Evolutionary conservation across 1,284 basidiomycete species (phyloP), one percentile per base, ranked within the genome.

Genomic region (Ganoderma lucidum): DNA sequence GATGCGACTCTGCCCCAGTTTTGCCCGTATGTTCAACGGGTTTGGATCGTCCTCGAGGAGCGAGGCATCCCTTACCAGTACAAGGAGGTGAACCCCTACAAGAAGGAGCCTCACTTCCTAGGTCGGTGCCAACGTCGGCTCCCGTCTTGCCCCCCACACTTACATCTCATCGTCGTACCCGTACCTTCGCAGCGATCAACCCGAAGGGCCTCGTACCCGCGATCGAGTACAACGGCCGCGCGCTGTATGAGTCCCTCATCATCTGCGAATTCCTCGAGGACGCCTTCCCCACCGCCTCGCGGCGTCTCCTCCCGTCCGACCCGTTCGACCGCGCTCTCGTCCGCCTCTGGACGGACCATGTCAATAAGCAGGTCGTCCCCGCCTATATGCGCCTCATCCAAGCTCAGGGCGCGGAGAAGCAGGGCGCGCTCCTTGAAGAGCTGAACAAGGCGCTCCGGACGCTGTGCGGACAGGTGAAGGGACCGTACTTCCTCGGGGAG

Each of bases 121-220:
- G 84, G 87, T n/a, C n/a, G n/a, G n/a, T n/a, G n/a, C n/a, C n/a
- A n/a, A n/a, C n/a, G n/a, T n/a, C n/a, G n/a, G n/a, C n/a, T n/a
- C n/a, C n/a, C n/a, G n/a, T n/a, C n/a, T n/a, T n/a, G n/a, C n/a
- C n/a, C n/a, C n/a, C n/a, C n/a, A n/a, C n/a, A n/a, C n/a, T n/a
- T n/a, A n/a, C n/a, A n/a, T n/a, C n/a, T n/a, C n/a, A n/a, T n/a
- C n/a, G n/a, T n/a, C n/a, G n/a, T n/a, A n/a, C n/a, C n/a, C n/a
- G n/a, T n/a, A n/a, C n/a, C n/a, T n/a, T n/a, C n/a, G n/a, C n/a
- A n/a, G 88, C 84, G 28, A 86, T 92, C 71, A 91, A 90, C 71
- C 90, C 90, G 0, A 90, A 89, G 75, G 90, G 91, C 3, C 85
- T 92, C 42, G 90, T 93, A 4, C 91, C 90, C 0, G 87, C 89